Percentiles rank a stretch among this genome's conserved stretches.
These are phyloP conservation scores for Triangularia setosa DNA, from an alignment of 2,329 filamentous ascomycete species.

Conservation along the genomic window DNA sequence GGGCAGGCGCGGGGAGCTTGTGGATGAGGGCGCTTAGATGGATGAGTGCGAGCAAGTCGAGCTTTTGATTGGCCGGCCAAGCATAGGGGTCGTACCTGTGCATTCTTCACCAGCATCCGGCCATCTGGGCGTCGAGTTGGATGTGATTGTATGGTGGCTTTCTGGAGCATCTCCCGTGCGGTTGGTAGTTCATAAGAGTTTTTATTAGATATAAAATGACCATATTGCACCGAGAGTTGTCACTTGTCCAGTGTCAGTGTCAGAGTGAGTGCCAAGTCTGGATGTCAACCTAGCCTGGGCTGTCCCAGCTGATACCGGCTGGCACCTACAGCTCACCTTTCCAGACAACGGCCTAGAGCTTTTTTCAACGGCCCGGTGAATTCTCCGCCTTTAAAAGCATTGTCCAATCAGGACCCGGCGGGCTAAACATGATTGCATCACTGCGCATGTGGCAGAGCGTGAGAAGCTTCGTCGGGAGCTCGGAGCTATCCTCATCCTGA, in stretches of 20 bases:
- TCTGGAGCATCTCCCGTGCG: not conserved
- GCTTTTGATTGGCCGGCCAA: slow-evolving; percentile 24
- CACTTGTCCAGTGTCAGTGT: not conserved
- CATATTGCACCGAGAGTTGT: not conserved
- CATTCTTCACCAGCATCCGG: not conserved
- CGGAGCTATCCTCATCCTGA: slow-evolving; percentile 14
- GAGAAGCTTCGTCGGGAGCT: slow-evolving; percentile 13
- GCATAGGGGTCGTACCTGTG: slow-evolving; percentile 4
- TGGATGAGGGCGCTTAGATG: slow-evolving; percentile 25
- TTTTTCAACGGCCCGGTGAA: not conserved
- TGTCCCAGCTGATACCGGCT: not conserved
- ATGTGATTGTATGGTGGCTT: not conserved
- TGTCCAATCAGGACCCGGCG: slow-evolving; percentile 6
- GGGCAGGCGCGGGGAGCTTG: slow-evolving; percentile 18
- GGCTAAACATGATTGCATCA: slow-evolving; percentile 20
- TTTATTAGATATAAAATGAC: not conserved
- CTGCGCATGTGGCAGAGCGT: slow-evolving; percentile 6
- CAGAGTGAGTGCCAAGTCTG: no score
- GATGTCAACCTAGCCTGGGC: not conserved
- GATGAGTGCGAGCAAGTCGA: slow-evolving; percentile 2
- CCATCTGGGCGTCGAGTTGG: not conserved
- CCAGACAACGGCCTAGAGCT: not conserved
- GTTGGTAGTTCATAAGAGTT: not conserved
- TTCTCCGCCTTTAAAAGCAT: not conserved
- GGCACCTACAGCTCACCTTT: not conserved